Evolutionary conservation across 352 stramenopile species (phyloP).

Genomic region (Globisporangium sylvaticum): DNA sequence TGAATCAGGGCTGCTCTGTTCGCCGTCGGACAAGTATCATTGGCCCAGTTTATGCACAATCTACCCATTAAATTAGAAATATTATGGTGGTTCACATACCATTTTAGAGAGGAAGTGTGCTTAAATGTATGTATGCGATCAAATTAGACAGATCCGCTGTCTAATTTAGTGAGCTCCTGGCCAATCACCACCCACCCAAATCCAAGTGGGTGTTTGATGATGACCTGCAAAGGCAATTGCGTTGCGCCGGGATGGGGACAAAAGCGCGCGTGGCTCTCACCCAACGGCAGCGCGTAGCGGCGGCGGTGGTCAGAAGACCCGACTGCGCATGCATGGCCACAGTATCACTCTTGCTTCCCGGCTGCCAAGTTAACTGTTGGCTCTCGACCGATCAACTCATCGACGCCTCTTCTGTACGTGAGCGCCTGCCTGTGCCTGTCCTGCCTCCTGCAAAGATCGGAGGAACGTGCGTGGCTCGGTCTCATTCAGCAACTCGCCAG

Average conservation of each 20-base stretch:
- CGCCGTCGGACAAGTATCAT: background rate
- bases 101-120: background rate
- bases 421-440: background rate
- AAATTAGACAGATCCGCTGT: background rate
- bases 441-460: background rate
- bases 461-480: background rate
- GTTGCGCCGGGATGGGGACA: background rate
- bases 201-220: background rate
- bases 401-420: background rate
- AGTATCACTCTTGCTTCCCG: background rate
- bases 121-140: background rate
- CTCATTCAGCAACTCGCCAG: slow-evolving; percentile 2
- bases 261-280: slow-evolving; percentile 2
- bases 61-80: background rate
- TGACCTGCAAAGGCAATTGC: background rate
- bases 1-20: background rate
- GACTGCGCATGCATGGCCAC: slow-evolving; percentile 20
- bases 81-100: background rate
- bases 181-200: background rate
- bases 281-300: background rate
- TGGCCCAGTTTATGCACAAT: background rate
- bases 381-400: background rate
- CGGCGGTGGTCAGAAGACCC: slow-evolving; percentile 32
- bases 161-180: background rate
- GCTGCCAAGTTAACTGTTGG: background rate